These are phyloP conservation scores for Xylaria sp. DNA, from an alignment of 2,329 filamentous ascomycete species.

Conservation along the genomic window DNA sequence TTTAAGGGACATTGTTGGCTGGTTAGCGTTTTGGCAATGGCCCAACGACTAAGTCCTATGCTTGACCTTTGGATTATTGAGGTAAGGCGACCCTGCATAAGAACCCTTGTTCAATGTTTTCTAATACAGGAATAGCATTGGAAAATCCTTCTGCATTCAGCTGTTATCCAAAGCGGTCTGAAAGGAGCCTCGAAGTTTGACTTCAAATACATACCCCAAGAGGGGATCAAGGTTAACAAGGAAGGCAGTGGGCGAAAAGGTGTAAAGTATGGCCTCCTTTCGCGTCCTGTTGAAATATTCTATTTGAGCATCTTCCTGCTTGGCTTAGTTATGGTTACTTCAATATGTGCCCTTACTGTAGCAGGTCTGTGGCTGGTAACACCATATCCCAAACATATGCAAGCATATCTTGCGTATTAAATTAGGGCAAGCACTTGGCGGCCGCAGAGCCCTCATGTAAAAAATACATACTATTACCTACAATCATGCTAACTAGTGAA, in stretches of 20 bases:
- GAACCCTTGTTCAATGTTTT: background rate
- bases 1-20: constrained; percentile 50
- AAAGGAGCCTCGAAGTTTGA: constrained; percentile 46
- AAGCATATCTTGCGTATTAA: background rate
- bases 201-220: constrained; percentile 49
- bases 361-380: background rate
- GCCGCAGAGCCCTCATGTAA: no score
- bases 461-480: no score
- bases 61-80: constrained; percentile 43
- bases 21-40: constrained; percentile 42
- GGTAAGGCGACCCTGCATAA: constrained; percentile 29
- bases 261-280: constrained; percentile 31
- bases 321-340: constrained; percentile 21
- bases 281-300: constrained; percentile 43
- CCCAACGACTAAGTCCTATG: constrained; percentile 42
- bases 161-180: constrained; percentile 47
- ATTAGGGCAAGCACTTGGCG: background rate
- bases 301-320: constrained; percentile 42
- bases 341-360: background rate
- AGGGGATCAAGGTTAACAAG: constrained; percentile 37
- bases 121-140: constrained; percentile 22
- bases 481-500: no score
- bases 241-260: constrained; percentile 37
- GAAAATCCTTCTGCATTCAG: constrained; percentile 42
- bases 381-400: background rate